phyloP scores from a whole-genome alignment of 768 basidiomycete genomes.

The Agaricus subrufescens region DNA sequence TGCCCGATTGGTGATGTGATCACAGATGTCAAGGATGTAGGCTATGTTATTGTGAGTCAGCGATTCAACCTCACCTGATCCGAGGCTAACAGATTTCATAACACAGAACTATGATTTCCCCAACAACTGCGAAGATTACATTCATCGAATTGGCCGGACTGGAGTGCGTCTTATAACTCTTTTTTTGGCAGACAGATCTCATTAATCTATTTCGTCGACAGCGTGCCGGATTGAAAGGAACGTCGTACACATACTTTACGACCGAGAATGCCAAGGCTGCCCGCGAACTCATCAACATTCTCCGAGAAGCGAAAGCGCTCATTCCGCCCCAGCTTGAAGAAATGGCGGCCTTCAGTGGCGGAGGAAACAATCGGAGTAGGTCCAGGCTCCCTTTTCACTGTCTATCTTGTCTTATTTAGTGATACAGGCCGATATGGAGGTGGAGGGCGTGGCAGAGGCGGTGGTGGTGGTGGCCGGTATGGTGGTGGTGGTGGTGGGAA shows the following conservation, averaged over 20 bases:
- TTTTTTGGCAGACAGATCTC: background rate
- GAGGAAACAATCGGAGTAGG: conserved; percentile 72
- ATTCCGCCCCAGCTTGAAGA: conserved; percentile 90
- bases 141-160: conserved; percentile 98
- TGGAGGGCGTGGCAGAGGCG: conserved; percentile 26
- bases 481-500: conserved; percentile 37
- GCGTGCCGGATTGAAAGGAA: conserved; percentile 91
- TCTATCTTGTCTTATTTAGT: background rate
- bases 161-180: conserved; percentile 50
- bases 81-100: conserved; percentile 6
- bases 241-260: conserved; percentile 94
- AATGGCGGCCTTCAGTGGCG: conserved; percentile 85
- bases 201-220: conserved; percentile 21
- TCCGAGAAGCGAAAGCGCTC: conserved; percentile 81
- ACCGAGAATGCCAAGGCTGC: conserved; percentile 94
- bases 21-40: conserved; percentile 97
- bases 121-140: conserved; percentile 97
- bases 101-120: conserved; percentile 93
- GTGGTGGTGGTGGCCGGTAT: conserved; percentile 35
- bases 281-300: conserved; percentile 82
- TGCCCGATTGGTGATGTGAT: background rate
- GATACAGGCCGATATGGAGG: conserved; percentile 57
- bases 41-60: conserved; percentile 85
- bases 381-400: background rate
- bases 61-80: background rate